phyloP scores from a whole-genome alignment of 1,284 basidiomycete genomes.

The Peniophora sp. region DNA sequence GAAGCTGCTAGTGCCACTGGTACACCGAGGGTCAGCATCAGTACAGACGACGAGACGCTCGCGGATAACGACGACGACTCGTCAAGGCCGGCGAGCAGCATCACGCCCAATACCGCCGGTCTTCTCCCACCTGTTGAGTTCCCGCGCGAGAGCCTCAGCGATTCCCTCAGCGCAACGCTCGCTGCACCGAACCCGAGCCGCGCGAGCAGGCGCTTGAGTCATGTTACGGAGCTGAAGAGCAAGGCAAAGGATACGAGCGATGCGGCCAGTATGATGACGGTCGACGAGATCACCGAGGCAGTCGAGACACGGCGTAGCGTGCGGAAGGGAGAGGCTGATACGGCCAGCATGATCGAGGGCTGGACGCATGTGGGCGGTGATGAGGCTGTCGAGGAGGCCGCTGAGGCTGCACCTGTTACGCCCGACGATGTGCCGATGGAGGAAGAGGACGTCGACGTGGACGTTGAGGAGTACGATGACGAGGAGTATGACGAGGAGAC shows the following conservation, averaged over 20 bases:
- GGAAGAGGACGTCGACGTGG: conserved; percentile 26
- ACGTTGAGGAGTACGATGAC: conserved; percentile 25
- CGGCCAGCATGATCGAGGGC: conserved; percentile 43
- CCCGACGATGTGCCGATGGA: conserved; percentile 24
- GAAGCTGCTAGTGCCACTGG: conserved; percentile 21
- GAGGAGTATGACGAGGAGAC: conserved; percentile 36
- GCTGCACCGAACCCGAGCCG: conserved; percentile 10
- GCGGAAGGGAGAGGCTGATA: conserved; percentile 29
- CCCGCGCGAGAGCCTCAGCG: conserved; percentile 69
- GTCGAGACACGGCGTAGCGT: conserved; percentile 79
- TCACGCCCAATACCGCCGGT: conserved; percentile 36
- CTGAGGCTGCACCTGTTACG: conserved; percentile 20
- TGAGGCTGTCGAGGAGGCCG: conserved; percentile 31
- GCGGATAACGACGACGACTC: conserved; percentile 35
- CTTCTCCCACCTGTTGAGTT: conserved; percentile 77
- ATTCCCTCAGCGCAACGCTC: conserved; percentile 60
- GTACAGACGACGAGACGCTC: conserved; percentile 58
- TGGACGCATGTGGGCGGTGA: conserved; percentile 58
- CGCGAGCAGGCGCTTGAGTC: conserved; percentile 68
- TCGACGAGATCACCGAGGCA: conserved; percentile 96
- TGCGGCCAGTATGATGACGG: conserved; percentile 86
- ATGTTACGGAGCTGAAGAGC: conserved; percentile 68
- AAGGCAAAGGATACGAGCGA: conserved; percentile 75
- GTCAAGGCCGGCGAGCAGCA: conserved; percentile 8
- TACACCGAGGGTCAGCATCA: conserved; percentile 65